These are phyloP conservation scores for Penicillium frequentans DNA, from an alignment of 2,329 filamentous ascomycete genomes.

Conservation along the genomic window DNA sequence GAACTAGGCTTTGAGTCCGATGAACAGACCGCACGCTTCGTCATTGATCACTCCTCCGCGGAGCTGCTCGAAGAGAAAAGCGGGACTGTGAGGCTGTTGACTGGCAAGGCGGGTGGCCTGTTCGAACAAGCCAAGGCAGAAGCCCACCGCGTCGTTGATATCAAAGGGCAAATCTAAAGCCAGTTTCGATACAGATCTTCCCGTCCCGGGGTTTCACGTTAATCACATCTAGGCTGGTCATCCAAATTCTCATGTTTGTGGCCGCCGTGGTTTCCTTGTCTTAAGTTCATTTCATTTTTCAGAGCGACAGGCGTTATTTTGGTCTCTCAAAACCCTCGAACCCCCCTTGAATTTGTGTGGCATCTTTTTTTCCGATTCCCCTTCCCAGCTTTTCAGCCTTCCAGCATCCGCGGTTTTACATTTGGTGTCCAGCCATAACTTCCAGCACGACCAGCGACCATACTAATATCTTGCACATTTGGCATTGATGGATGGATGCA, in stretches of 20 bases:
- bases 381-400: not conserved
- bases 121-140: slow-evolving; percentile 73
- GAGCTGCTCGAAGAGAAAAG: slow-evolving; percentile 74
- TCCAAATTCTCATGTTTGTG: not conserved
- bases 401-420: not conserved
- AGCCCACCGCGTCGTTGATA: slow-evolving; percentile 87
- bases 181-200: not conserved
- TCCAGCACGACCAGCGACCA: not conserved
- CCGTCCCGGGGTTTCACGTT: slow-evolving; percentile 9
- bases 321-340: not conserved
- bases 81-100: slow-evolving; percentile 70
- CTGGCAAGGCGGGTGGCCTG: slow-evolving; percentile 67
- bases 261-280: not conserved
- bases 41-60: slow-evolving; percentile 76
- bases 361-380: not conserved
- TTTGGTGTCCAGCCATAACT: not conserved
- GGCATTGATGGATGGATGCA: not conserved
- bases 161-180: slow-evolving; percentile 83
- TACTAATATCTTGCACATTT: slow-evolving; percentile 18
- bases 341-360: not conserved
- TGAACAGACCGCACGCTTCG: slow-evolving; percentile 84
- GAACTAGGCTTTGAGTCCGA: slow-evolving; percentile 95
- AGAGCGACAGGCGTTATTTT: slow-evolving; percentile 9
- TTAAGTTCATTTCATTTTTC: not conserved
- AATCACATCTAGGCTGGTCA: slow-evolving; percentile 8